Conservation (phyloP, 2,329 filamentous ascomycete species). For the Lithohypha guttulata region DNA sequence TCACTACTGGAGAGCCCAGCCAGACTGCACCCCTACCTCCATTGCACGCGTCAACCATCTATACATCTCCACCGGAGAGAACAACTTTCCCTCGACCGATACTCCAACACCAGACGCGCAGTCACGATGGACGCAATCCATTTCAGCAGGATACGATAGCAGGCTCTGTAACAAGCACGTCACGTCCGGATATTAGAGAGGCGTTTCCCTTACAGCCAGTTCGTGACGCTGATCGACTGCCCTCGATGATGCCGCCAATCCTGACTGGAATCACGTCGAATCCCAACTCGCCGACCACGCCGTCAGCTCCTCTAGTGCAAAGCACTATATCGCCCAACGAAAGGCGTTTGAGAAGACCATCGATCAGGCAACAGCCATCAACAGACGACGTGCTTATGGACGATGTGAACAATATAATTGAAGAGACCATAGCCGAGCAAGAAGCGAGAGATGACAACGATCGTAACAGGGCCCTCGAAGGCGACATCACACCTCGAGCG, state of each 20-base stretch:
- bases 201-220: slow-evolving; percentile 66
- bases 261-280: slow-evolving; percentile 68
- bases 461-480: slow-evolving; percentile 1
- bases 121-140: slow-evolving; percentile 32
- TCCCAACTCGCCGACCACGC: slow-evolving; percentile 82
- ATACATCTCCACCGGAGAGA: slow-evolving; percentile 62
- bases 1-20: slow-evolving; percentile 36
- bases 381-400: slow-evolving; percentile 77
- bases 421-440: slow-evolving; percentile 34
- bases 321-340: slow-evolving; percentile 45
- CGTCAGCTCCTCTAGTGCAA: slow-evolving; percentile 54
- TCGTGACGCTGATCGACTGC: slow-evolving; percentile 69
- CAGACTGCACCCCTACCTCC: slow-evolving; percentile 53
- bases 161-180: slow-evolving; percentile 55
- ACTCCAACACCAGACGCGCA: slow-evolving; percentile 35
- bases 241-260: slow-evolving; percentile 65
- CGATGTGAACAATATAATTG: slow-evolving; percentile 64
- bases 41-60: slow-evolving; percentile 39
- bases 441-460: slow-evolving; percentile 51
- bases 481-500: slow-evolving; percentile 52
- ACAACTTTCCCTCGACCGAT: slow-evolving; percentile 50
- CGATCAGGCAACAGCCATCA: slow-evolving; percentile 81
- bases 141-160: slow-evolving; percentile 49
- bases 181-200: slow-evolving; percentile 58
- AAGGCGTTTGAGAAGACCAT: slow-evolving; percentile 59